phyloP scores from a whole-genome alignment of 2,329 filamentous ascomycete genomes.

The Aaosphaeria arxii region DNA sequence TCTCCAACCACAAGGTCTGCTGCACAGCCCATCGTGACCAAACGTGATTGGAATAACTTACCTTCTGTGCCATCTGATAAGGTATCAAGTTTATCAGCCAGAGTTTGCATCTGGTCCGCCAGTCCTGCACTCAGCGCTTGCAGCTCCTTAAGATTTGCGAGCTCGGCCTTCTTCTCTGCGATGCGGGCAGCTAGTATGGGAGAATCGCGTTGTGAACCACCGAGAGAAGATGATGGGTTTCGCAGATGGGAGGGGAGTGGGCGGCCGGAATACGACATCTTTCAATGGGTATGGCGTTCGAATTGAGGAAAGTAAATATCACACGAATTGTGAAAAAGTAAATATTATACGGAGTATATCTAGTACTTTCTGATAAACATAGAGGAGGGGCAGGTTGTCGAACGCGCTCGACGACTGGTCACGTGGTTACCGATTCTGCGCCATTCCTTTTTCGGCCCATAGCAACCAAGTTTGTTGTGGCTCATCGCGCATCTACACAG shows the following conservation, averaged over 20 bases:
- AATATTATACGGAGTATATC: no score
- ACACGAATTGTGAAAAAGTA: neutral
- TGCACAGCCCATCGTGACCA: slow-evolving; percentile 6
- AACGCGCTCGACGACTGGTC: no score
- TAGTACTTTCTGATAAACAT: no score
- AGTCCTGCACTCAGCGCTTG: slow-evolving; percentile 75
- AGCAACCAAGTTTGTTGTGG: no score
- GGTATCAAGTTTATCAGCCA: slow-evolving; percentile 75
- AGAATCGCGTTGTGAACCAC: slow-evolving; percentile 50
- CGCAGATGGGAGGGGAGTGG: slow-evolving; percentile 65
- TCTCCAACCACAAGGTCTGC: slow-evolving; percentile 2
- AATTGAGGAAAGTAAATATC: neutral
- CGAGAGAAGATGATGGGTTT: slow-evolving; percentile 47
- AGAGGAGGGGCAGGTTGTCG: neutral
- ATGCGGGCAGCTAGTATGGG: slow-evolving; percentile 71
- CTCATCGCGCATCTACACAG: no score
- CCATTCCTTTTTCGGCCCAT: no score
- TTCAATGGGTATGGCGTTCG: neutral
- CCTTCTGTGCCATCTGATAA: slow-evolving; percentile 80
- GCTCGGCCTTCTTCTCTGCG: slow-evolving; percentile 80
- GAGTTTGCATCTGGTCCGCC: slow-evolving; percentile 76
- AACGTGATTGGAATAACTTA: slow-evolving; percentile 27
- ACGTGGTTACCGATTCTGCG: no score
- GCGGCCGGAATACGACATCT: slow-evolving; percentile 41
- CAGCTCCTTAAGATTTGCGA: slow-evolving; percentile 74